Evolutionary conservation across 139 green algal genomes (phyloP).

Genomic region (Chlamydomonas sphaeroides): DNA sequence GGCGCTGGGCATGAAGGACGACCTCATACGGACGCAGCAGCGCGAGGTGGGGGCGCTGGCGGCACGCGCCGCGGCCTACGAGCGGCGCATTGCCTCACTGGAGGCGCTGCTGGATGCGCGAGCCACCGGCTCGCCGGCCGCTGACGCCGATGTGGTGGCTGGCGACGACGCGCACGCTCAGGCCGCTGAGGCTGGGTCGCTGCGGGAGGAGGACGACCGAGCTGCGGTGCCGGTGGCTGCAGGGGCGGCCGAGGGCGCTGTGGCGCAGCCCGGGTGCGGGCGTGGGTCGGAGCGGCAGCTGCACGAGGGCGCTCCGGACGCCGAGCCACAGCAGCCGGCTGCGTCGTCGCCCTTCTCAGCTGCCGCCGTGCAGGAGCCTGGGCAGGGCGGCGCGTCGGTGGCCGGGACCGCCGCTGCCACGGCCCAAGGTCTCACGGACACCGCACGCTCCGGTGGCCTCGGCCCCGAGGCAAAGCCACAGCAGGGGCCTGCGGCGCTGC

Average conservation of each 20-base stretch:
- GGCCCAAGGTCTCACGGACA: not conserved
- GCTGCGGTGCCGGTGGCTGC: not conserved
- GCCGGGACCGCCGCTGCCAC: not conserved
- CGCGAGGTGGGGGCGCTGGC: conserved; percentile 9
- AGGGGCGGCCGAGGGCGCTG: not conserved
- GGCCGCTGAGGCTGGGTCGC: not conserved
- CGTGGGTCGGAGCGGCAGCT: not conserved
- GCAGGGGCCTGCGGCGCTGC: not conserved
- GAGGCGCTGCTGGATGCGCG: conserved; percentile 36
- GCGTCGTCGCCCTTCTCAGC: not conserved
- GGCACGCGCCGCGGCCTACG: conserved; percentile 38
- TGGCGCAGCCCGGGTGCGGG: not conserved
- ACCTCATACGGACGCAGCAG: conserved; percentile 50
- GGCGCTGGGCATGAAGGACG: conserved; percentile 71
- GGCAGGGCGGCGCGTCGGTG: not conserved
- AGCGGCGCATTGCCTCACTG: conserved; percentile 44
- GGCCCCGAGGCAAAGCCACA: too few species aligned
- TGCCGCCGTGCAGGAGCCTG: not conserved
- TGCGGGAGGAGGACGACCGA: too few species aligned
- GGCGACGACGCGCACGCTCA: not conserved
- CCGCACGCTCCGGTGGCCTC: too few species aligned
- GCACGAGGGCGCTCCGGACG: too few species aligned
- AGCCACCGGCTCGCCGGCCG: not conserved
- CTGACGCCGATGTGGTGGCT: not conserved
- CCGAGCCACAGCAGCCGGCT: too few species aligned